Evolutionary conservation across 495 filamentous ascomycete species (phyloP).

Genomic region (Aspergillus sparsus): DNA sequence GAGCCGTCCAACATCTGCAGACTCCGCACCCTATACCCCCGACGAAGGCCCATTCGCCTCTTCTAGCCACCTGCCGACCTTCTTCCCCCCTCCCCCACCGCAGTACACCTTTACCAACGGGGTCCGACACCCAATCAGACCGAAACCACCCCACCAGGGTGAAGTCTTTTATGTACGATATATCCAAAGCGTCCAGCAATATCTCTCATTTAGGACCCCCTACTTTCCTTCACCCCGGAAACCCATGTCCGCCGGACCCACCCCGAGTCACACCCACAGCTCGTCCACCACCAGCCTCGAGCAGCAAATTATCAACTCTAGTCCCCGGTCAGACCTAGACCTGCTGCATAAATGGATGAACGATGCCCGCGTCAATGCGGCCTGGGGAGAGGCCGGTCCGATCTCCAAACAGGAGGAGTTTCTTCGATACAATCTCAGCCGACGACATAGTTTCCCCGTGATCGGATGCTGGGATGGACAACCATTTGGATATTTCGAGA

Average conservation of each 20-base stretch:
- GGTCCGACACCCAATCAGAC: conserved; percentile 82
- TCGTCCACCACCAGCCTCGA: conserved; percentile 31
- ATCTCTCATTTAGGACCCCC: conserved; percentile 84
- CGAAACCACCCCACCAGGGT: conserved; percentile 84
- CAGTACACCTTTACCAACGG: conserved; percentile 79
- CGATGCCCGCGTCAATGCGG: conserved; percentile 74
- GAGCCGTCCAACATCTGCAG: conserved; percentile 17
- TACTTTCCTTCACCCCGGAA: conserved; percentile 32
- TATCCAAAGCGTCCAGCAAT: conserved; percentile 78
- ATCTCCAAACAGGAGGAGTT: conserved; percentile 65
- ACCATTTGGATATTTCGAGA: conserved; percentile 96
- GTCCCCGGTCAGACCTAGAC: conserved; percentile 62
- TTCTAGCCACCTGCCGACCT: conserved; percentile 78
- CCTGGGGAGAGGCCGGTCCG: conserved; percentile 76
- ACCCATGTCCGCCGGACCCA: conserved; percentile 26
- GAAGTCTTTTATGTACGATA: conserved; percentile 89
- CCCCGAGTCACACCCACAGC: conserved; percentile 30
- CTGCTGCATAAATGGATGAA: conserved; percentile 89
- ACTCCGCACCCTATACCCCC: conserved; percentile 31
- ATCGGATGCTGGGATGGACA: conserved; percentile 94
- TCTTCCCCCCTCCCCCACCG: conserved; percentile 79
- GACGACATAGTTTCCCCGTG: conserved; percentile 79
- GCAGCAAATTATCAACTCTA: conserved; percentile 23
- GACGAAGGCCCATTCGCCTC: conserved; percentile 66
- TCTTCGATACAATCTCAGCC: conserved; percentile 61